Percentiles rank a stretch among this genome's conserved stretches.
These are phyloP conservation scores for Ceratobasidium papillatum DNA, from an alignment of 1,284 basidiomycete genomes.

Conservation along the genomic window DNA sequence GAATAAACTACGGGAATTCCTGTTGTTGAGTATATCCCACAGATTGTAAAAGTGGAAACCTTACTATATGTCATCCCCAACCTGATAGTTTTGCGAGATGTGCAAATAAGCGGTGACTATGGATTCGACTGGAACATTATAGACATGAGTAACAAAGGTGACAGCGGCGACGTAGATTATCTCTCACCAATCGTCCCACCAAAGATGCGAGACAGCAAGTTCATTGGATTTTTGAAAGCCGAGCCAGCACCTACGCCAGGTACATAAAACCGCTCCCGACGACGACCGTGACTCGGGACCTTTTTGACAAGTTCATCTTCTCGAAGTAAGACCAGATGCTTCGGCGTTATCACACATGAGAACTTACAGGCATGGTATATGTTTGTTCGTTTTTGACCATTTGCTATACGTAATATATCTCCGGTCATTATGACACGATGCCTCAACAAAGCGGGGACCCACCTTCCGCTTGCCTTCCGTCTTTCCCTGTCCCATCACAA, in stretches of 20 bases:
- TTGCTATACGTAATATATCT: neutral
- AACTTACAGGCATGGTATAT: constrained; percentile 15
- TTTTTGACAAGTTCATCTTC: neutral
- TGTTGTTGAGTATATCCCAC: neutral
- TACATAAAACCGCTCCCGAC: neutral
- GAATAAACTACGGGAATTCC: neutral
- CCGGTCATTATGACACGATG: neutral
- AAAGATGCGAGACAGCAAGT: constrained; percentile 11
- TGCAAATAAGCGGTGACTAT: constrained; percentile 11
- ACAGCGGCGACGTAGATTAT: no score
- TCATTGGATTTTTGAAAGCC: neutral
- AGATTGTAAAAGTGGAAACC: neutral
- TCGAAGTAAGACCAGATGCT: neutral
- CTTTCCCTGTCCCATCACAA: constrained; percentile 34
- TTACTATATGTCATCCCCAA: constrained; percentile 21
- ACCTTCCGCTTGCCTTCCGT: neutral
- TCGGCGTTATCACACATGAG: no score
- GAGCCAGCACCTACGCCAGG: constrained; percentile 18
- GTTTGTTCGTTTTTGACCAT: neutral
- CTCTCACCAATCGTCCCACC: constrained; percentile 27
- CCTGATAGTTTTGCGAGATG: neutral
- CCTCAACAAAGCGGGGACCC: neutral
- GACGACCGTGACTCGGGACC: neutral
- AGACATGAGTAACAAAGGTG: no score
- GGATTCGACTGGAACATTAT: constrained; percentile 6